A percentile compares a stretch with the other conserved stretches of the same genome.
phyloP scores from a whole-genome alignment of 1,139 yeast genomes.

The Candida labiduridarum region DNA sequence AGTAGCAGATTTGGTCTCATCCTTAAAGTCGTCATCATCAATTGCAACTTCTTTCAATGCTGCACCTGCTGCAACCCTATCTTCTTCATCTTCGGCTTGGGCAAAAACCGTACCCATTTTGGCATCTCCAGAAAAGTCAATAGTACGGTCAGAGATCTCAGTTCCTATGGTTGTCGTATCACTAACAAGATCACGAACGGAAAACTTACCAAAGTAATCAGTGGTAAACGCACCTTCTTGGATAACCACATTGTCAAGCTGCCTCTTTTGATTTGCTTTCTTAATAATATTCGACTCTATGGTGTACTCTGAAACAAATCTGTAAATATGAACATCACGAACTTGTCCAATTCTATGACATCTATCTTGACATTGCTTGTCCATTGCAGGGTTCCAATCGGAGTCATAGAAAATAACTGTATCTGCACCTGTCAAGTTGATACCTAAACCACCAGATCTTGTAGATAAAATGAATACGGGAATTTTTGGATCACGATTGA shows the following conservation, averaged over 20 bases:
- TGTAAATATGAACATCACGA: slow-evolving; percentile 93
- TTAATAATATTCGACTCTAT: slow-evolving; percentile 92
- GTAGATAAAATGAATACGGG: slow-evolving; percentile 94
- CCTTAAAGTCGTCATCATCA: slow-evolving; percentile 81
- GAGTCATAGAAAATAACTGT: slow-evolving; percentile 99
- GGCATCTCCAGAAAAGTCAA: slow-evolving; percentile 42
- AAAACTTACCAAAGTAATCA: slow-evolving; percentile 86
- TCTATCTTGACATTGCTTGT: slow-evolving; percentile 97
- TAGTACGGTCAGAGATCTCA: slow-evolving; percentile 40
- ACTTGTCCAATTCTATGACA: slow-evolving; percentile 99
- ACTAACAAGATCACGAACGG: slow-evolving; percentile 86
- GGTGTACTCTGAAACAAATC: slow-evolving; percentile 95
- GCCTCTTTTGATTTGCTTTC: slow-evolving; percentile 94
- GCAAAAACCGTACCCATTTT: slow-evolving; percentile 73
- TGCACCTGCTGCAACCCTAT: slow-evolving; percentile 85
- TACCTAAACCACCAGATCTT: slow-evolving; percentile 97
- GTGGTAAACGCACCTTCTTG: slow-evolving; percentile 99
- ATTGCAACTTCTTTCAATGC: slow-evolving; percentile 86
- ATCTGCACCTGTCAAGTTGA: slow-evolving; percentile 97
- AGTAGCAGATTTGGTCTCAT: slow-evolving; percentile 33
- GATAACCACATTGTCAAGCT: slow-evolving; percentile 91
- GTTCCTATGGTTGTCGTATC: slow-evolving; percentile 48
- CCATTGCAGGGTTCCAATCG: slow-evolving; percentile 99
- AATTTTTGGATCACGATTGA: slow-evolving; percentile 81
- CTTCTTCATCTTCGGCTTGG: slow-evolving; percentile 96